Base-by-base conservation (phyloP, 345 rosid species). In the Boechera stricta region DNA sequence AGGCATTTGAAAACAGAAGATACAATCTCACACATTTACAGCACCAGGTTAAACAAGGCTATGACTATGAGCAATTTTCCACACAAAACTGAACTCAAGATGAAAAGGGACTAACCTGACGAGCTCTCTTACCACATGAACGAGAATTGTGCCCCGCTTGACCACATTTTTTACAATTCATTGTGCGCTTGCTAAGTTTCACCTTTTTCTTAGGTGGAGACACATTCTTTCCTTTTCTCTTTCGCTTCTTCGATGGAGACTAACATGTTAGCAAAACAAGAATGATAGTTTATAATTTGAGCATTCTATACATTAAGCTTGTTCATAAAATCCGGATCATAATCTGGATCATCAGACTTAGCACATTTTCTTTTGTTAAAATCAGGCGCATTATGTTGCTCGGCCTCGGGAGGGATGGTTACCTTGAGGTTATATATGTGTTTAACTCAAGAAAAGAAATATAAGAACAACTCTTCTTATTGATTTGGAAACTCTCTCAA, bases 101-200 rank as follows among this genome's bases (percentile, higher is more conserved):
- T 48, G 53, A n/a, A 48, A n/a, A 48, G 24, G 5, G 33, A 53
- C 57, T 53, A 53, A 53, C 32, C 33, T 53, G 33, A 26, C 2
- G 15, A 24, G 32, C 58, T 24, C 11, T 10, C 7, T 53, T 26
- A 53, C 1, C 7, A 53, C 58, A 53, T 53, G 58, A 26, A 26
- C 33, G 58, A 53, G 32, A 10, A 53, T 53, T 26, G 7, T 53
- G 58, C 15, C 58, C 58, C 1, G 57, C 32, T 10, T 53, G 58
- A 53, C 58, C 58, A 53, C 58, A 53, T 53, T 53, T 53, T 7
- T 53, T 53, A 53, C 58, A 53, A 53, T 53, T 32, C 0, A 53
- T 10, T 53, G n/a, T 26, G 33, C 58, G 58, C n/a, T 53, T 53
- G 58, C 15, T 10, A 53, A 26, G 32, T 53, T 53, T 26, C 32